Evolutionary conservation across 2,329 filamentous ascomycete genomes (phyloP), one percentile per base, ranked within the genome.

Genomic region (Colletotrichum liaoningense): DNA sequence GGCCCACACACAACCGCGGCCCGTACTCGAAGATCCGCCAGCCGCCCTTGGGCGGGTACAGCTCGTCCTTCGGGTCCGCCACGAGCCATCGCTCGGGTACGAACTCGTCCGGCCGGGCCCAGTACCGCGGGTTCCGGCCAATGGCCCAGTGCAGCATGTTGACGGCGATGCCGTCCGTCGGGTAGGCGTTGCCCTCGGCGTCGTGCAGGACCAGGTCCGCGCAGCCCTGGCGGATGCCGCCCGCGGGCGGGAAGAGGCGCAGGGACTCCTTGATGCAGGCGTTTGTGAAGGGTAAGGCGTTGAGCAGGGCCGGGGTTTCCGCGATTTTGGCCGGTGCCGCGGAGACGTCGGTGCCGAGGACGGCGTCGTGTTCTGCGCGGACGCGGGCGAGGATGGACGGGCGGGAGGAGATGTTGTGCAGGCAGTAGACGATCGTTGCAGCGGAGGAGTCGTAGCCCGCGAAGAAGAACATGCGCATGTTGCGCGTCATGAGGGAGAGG

Each of bases 201-300:
- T 88, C 82, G 59, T 80, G 83, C 63, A 85, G 77, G n/a, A 84
- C 83, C 67, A 84, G 78, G 57, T 84, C 83, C 22, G 74, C 74
- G 38, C 72, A 77, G 24, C 83, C 84, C 16, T 72, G 74, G 33
- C 88, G 84, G 49, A 86, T 83, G 3, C 84, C 84, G 63, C 81
- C 84, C 0, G 86, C 88, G 1, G 88, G 84, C 14, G 88, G 88
- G 75, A 87, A 89, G 42, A 91, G 77, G 11, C 89, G 84, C 22
- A 91, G 80, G 0, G 85, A 82, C 79, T 92, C 90, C 75, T 89
- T 88, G 74, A 90, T 85, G 24, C 89, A 85, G 55, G 88, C 88
- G 11, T 80, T 82, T 3, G 88, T 89, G 77, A 89, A 91, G 0
- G 84, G 82, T 19, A 91, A 83, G 33, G 84, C 82, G 77, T 87